Evolutionary conservation across 208 protist genomes (phyloP).

Genomic region (Jaenimonas drosophilae): DNA sequence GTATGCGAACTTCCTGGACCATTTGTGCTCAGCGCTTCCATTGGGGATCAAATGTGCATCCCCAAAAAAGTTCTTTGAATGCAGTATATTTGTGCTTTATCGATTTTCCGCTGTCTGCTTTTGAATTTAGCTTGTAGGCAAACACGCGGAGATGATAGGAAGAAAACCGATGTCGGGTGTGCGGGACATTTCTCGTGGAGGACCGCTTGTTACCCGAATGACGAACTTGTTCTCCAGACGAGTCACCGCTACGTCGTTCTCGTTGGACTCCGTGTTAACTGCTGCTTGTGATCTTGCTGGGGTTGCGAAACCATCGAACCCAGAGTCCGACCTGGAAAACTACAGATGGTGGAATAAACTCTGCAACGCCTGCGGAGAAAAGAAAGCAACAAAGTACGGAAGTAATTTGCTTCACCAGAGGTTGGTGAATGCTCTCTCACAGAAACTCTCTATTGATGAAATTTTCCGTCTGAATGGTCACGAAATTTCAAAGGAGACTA

Average conservation of each 20-base stretch:
- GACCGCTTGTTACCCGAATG: constrained; percentile 19
- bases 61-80: not conserved
- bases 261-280: constrained; percentile 37
- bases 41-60: not conserved
- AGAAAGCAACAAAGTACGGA: constrained; percentile 51
- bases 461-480: constrained; percentile 53
- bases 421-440: constrained; percentile 57
- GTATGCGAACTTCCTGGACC: not conserved
- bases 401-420: constrained; percentile 40
- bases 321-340: constrained; percentile 35
- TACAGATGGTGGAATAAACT: constrained; percentile 80
- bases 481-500: constrained; percentile 56
- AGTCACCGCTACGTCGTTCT: constrained; percentile 31
- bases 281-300: constrained; percentile 46
- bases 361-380: constrained; percentile 63
- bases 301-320: constrained; percentile 29
- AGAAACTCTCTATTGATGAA: constrained; percentile 78
- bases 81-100: not conserved
- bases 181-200: constrained; percentile 48
- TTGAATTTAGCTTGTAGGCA: not conserved
- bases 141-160: constrained; percentile 32
- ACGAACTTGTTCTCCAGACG: constrained; percentile 26
- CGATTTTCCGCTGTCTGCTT: not conserved
- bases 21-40: too few relatives aligned
- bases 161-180: constrained; percentile 79